A percentile compares a stretch with the other conserved stretches of the same genome.
These are phyloP conservation scores for Quercus tomentella DNA, from an alignment of 331 rosid genomes.

Conservation along the genomic window DNA sequence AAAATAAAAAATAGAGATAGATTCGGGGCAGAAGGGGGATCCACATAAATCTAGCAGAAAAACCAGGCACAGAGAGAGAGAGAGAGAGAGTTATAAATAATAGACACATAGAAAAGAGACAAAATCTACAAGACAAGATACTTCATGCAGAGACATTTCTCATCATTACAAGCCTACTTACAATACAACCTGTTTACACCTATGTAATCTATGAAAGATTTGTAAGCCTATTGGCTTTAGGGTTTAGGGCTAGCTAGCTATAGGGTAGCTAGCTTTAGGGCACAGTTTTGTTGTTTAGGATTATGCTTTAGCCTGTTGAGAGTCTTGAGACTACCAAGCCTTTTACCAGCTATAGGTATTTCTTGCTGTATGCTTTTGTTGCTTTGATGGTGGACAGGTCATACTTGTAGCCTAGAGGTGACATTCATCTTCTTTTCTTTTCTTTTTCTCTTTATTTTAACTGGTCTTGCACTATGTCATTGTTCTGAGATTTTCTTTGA, in stretches of 20 bases:
- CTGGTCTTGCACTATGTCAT: too few relatives aligned
- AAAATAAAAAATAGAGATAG: slow-evolving; percentile 46
- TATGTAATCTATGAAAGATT: neutral
- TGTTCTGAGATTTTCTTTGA: too few relatives aligned
- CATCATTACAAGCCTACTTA: slow-evolving; percentile 34
- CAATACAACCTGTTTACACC: neutral
- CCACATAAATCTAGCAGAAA: slow-evolving; percentile 13
- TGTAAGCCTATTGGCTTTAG: neutral
- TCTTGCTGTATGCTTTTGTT: slow-evolving; percentile 8
- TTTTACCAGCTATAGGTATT: neutral
- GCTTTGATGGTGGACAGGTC: neutral
- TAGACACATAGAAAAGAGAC: slow-evolving; percentile 34
- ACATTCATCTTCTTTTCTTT: neutral
- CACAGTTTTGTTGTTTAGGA: neutral
- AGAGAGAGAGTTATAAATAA: neutral
- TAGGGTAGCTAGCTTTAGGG: neutral
- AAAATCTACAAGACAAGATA: slow-evolving; percentile 43
- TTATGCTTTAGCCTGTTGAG: neutral
- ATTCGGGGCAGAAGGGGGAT: slow-evolving; percentile 37
- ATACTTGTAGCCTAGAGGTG: neutral
- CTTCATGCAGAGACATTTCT: slow-evolving; percentile 52
- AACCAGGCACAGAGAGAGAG: slow-evolving; percentile 13
- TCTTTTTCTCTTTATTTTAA: too few relatives aligned
- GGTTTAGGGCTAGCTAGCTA: neutral
- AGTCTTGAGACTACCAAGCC: neutral